Conservation (phyloP, 164 flowering plant genomes). For the Euptelea pleiosperma region DNA sequence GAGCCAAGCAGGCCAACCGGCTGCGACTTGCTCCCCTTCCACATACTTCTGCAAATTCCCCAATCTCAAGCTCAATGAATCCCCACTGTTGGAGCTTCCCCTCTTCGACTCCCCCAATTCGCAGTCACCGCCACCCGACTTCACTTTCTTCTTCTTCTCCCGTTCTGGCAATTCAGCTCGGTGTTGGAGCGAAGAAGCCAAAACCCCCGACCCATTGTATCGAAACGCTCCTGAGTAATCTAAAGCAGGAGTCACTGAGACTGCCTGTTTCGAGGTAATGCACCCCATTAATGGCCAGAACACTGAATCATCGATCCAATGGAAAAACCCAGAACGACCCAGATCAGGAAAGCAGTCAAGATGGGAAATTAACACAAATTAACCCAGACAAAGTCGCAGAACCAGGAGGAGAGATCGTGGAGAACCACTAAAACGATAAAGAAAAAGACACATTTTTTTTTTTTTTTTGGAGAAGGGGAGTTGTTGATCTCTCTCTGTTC, state of each 20-base stretch:
- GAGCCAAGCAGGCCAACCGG: slow-evolving; percentile 95
- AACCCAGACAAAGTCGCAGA: background rate
- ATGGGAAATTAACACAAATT: slow-evolving; percentile 8
- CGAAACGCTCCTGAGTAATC: slow-evolving; percentile 27
- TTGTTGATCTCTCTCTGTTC: background rate
- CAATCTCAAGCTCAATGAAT: slow-evolving; percentile 37
- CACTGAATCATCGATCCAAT: slow-evolving; percentile 6
- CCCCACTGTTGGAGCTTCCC: slow-evolving; percentile 26
- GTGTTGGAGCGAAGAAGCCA: slow-evolving; percentile 17
- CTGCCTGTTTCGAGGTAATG: slow-evolving; percentile 47
- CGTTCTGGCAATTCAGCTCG: slow-evolving; percentile 11
- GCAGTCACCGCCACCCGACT: background rate
- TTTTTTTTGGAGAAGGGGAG: background rate
- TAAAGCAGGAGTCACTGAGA: slow-evolving; percentile 36
- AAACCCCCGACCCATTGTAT: slow-evolving; percentile 24
- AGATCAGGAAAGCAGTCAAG: slow-evolving; percentile 21
- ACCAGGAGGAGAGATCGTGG: background rate
- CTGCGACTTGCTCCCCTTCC: slow-evolving; percentile 68
- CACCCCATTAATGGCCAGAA: slow-evolving; percentile 47
- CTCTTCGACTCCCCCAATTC: slow-evolving; percentile 30
- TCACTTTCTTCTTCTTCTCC: slow-evolving; percentile 18
- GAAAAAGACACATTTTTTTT: background rate
- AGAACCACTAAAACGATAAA: slow-evolving; percentile 13
- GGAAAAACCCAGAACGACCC: slow-evolving; percentile 18
- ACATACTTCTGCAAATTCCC: slow-evolving; percentile 47